Evolutionary conservation across 768 basidiomycete species (phyloP), one percentile per base, ranked within the genome.

Genomic region (Boletus patriciae): DNA sequence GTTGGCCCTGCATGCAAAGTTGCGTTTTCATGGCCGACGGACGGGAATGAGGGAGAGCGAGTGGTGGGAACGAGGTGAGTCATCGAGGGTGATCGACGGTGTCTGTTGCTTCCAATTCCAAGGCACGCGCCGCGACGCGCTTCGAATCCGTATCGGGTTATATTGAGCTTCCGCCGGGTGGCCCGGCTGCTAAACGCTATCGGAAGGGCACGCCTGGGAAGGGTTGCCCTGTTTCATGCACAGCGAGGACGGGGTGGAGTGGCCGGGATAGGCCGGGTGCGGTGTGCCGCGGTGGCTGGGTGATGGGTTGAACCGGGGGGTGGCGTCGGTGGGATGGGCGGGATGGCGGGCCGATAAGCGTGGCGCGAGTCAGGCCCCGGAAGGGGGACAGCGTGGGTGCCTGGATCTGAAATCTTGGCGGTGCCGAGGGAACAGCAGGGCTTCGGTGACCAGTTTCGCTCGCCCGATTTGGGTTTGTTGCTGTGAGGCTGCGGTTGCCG

Each of bases 331-430:
- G 65, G 57, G 61, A 42, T 18, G 10, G 53, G 52, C 52, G 53
- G 64, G 62, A 25, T 13, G 62, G 64, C 65, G 65, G 65, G 38
- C 65, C 66, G 65, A 45, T 15, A 18, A 53, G 52, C 57, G 52
- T 58, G 61, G 44, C 29, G 46, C 47, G 31, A 47, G 50, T 38
- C 55, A 51, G 55, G 51, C 19, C 59, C 63, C 48, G 50, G 31
- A 31, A 31, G 52, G 42, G 43, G 19, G 36, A 47, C 51, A 40
- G 53, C 21, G 55, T 65, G 69, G 68, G 78, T 69, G 49, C 62
- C 68, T 72, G 57, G 64, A 72, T 72, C 74, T 63, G 64, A 21
- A 68, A 77, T 79, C 77, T 75, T 76, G 76, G 77, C 79, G 78
- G 73, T 74, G 78, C 72, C 73, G 69, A 72, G 73, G 71, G 67